These are phyloP conservation scores for Pichia sp. DNA, from an alignment of 1,139 yeast genomes.

Conservation along the genomic window DNA sequence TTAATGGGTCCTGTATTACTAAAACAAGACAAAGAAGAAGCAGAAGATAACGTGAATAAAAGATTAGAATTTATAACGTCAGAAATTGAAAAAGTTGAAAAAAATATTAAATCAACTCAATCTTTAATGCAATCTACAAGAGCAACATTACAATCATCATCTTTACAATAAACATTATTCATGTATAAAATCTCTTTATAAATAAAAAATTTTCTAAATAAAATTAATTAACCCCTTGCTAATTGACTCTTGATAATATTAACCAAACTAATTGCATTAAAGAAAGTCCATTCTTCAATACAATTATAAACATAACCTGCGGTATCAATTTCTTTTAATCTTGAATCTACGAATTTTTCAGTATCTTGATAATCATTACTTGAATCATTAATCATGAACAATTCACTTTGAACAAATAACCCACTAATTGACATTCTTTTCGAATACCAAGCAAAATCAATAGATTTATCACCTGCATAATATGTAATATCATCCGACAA, in stretches of 20 bases:
- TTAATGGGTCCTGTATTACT: constrained; percentile 86
- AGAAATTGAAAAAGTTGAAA: constrained; percentile 69
- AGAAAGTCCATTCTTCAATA: constrained; percentile 68
- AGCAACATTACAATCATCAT: background rate
- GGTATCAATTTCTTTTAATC: constrained; percentile 47
- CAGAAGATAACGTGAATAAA: constrained; percentile 74
- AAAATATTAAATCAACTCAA: constrained; percentile 49
- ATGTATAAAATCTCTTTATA: background rate
- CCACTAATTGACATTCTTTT: constrained; percentile 67
- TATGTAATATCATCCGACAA: constrained; percentile 79
- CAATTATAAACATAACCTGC: constrained; percentile 57
- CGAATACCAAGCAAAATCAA: constrained; percentile 91
- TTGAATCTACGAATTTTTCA: constrained; percentile 54
- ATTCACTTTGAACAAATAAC: constrained; percentile 66
- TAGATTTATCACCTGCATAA: constrained; percentile 74
- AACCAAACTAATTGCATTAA: constrained; percentile 58
- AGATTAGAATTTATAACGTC: constrained; percentile 78
- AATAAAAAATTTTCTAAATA: background rate
- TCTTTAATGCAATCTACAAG: constrained; percentile 8
- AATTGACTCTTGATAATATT: constrained; percentile 69
- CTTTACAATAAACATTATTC: background rate
- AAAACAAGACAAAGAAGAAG: constrained; percentile 82
- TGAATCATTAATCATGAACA: constrained; percentile 76
- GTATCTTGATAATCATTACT: constrained; percentile 54
- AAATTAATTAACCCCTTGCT: constrained; percentile 45